Evolutionary conservation across 1,284 basidiomycete genomes (phyloP), one percentile per base, ranked within the genome.

Genomic region (Ceratobasidium sp.): DNA sequence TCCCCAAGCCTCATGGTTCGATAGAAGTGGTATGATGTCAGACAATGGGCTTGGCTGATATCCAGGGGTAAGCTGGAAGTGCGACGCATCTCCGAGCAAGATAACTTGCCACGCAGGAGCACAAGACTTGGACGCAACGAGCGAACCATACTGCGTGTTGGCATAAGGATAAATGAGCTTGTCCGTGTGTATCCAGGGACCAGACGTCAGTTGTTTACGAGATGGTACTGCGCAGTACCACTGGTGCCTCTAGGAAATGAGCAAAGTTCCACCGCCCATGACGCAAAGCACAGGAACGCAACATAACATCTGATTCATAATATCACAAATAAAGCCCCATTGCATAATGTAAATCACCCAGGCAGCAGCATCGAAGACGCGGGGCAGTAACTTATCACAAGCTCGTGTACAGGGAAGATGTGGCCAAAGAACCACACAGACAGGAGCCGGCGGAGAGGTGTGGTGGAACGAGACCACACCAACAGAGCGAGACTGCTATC

Each of bases 301-400:
- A 59, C 14, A 59, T 32, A 23, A 59, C 28, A 59, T 30, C 43
- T 38, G 28, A 59, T 38, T 59, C 57, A 32, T 59, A 41, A 44
- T 26, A 59, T 59, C 57, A 59, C 57, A 59, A 59, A 59, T 44
- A 59, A 41, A 50, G 41, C 38, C 57, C 57, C 26, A 59, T 59
- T 43, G 21, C 57, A 59, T 59, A 44, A 44, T 41, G 35, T 59
- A 44, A 18, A 41, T 59, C 57, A 26, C n/a, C 57, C 57, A 59
- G 57, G 57, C 23, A 9, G 30, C 26, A 11, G 11, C n/a, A 26
- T 44, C 41, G 16, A 13, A 50, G 8, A 50, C 21, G 14, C 49
- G n/a, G 49, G 49, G 26, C 26, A n/a, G 26, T 23, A 44, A 14
- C 23, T n/a, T n/a, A n/a, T n/a, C n/a, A n/a, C n/a, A n/a, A n/a